Percentiles rank a stretch among this genome's conserved stretches.
Conservation (phyloP, 225 moss, liverwort and hornwort genomes). For the Pleurozium schreberi region DNA sequence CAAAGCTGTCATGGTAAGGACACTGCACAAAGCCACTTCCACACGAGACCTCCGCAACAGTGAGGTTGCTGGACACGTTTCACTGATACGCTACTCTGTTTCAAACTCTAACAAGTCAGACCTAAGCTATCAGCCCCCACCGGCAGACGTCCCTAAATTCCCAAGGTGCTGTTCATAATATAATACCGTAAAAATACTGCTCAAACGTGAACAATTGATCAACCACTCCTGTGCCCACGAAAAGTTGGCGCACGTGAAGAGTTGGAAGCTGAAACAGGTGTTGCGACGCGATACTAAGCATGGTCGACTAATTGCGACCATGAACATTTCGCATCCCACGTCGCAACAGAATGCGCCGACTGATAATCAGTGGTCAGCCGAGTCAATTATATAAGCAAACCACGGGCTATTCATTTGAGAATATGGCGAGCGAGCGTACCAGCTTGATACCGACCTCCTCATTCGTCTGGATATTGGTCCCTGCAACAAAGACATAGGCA, state of each 20-base stretch:
- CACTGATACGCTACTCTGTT: neutral
- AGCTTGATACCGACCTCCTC: conserved; percentile 99
- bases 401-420: neutral
- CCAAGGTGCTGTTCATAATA: neutral
- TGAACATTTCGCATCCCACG: neutral
- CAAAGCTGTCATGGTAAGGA: neutral
- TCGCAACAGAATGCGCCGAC: neutral
- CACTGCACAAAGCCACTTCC: neutral
- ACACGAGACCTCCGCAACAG: neutral
- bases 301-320: neutral
- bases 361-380: neutral
- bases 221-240: neutral
- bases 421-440: conserved; percentile 36
- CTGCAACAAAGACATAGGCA: conserved; percentile 22
- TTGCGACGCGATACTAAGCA: neutral
- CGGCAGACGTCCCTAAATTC: neutral
- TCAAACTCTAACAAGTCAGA: neutral
- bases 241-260: neutral
- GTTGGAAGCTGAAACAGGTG: neutral
- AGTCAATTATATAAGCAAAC: neutral
- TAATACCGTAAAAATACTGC: neutral
- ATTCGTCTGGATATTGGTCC: conserved; percentile 87
- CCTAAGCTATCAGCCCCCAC: neutral
- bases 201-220: neutral
- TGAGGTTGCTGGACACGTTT: neutral